phyloP scores from a whole-genome alignment of 169 alveolate genomes.

The Plasmodium knowlesi region DNA sequence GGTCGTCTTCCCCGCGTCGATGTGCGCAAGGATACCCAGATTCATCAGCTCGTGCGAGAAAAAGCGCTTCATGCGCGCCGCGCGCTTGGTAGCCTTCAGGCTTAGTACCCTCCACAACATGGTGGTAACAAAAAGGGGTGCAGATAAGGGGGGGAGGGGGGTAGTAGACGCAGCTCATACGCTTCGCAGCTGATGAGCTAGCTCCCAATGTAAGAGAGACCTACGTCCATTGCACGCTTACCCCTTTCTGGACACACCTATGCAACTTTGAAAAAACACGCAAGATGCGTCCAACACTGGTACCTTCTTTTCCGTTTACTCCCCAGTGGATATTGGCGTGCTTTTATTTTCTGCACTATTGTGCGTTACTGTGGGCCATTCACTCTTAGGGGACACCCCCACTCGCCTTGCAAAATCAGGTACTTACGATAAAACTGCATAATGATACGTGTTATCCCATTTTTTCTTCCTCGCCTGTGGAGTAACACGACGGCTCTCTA shows the following conservation, averaged over 20 bases:
- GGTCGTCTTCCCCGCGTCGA: constrained; percentile 92
- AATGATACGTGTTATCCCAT: background rate
- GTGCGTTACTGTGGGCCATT: background rate
- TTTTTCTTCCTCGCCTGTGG: background rate
- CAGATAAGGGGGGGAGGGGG: no score
- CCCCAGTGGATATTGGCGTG: background rate
- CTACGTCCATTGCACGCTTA: no score
- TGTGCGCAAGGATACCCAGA: constrained; percentile 91
- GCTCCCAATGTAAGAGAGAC: no score
- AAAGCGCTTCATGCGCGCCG: constrained; percentile 15
- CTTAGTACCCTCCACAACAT: constrained; percentile 19
- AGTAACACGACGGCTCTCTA: background rate
- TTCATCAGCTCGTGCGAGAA: constrained; percentile 64
- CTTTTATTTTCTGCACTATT: background rate
- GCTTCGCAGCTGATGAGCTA: no score
- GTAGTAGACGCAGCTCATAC: no score
- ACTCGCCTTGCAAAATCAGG: background rate
- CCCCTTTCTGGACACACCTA: no score
- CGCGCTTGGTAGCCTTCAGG: background rate
- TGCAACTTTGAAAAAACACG: no score
- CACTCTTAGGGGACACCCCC: background rate
- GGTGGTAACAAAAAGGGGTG: background rate
- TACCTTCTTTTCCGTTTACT: background rate
- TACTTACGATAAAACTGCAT: background rate
- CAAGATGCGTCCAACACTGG: background rate